These are phyloP conservation scores for Ceratocystiopsis sp. DNA, from an alignment of 2,329 filamentous ascomycete species.

Conservation along the genomic window DNA sequence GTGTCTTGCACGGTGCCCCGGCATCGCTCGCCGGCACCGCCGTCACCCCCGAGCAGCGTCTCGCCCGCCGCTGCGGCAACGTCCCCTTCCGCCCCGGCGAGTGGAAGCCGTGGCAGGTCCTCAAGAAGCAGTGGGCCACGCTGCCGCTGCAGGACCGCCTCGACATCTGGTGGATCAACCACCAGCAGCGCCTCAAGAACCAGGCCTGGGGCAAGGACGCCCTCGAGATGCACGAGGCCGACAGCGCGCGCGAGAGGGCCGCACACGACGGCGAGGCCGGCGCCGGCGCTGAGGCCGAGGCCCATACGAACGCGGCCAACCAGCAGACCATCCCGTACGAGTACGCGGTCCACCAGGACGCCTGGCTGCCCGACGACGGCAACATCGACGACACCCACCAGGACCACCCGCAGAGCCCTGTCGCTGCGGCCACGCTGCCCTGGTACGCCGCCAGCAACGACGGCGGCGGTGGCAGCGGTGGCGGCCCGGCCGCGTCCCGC, in stretches of 20 bases:
- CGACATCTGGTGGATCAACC: constrained; percentile 18
- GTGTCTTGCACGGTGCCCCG: not conserved
- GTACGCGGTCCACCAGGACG: no score
- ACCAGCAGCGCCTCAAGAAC: constrained; percentile 11
- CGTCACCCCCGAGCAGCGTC: constrained; percentile 13
- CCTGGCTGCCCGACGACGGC: no score
- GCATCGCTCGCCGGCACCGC: constrained; percentile 20
- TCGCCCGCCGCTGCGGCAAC: constrained; percentile 15
- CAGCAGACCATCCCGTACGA: no score
- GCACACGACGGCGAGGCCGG: no score
- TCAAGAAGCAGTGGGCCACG: constrained; percentile 25
- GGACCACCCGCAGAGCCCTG: not conserved
- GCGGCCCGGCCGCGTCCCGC: no score
- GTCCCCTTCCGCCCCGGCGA: constrained; percentile 16
- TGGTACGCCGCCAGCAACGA: no score
- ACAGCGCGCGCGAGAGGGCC: constrained; percentile 7
- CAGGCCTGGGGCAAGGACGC: constrained; percentile 7
- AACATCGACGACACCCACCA: no score
- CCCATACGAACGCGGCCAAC: no score
- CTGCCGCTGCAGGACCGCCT: constrained; percentile 21
- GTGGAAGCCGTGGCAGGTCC: constrained; percentile 27
- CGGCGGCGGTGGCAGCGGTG: not conserved
- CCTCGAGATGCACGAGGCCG: constrained; percentile 1
- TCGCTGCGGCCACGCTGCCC: not conserved
- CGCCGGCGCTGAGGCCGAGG: not conserved